Percentiles rank a stretch among this genome's conserved stretches.
Evolutionary conservation across 345 rosid species (phyloP).

Genomic region (Rhodomyrtus tomentosa): DNA sequence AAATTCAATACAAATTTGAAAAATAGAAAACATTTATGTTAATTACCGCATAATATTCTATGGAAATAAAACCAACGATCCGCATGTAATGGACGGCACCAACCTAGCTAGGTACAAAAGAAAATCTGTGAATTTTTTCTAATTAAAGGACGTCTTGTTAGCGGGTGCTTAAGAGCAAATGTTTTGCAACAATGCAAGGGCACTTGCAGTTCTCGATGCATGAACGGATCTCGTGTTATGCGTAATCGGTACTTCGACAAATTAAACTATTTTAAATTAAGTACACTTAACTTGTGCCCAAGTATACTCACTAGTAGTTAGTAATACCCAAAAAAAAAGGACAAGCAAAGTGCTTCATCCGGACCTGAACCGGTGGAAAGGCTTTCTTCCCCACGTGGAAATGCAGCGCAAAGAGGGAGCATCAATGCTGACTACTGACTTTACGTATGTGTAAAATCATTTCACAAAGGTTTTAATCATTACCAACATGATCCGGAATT

Average conservation of each 20-base stretch:
- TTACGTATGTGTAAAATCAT: not conserved
- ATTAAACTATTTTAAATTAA: not conserved
- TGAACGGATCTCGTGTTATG: not conserved
- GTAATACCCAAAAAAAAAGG: not conserved
- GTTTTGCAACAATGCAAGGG: not conserved
- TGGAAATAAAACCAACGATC: not conserved
- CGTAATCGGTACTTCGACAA: not conserved
- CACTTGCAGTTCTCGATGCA: not conserved
- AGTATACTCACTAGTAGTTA: not conserved
- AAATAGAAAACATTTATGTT: not conserved
- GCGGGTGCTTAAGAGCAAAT: not conserved
- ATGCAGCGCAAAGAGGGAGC: not conserved
- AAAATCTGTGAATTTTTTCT: not conserved
- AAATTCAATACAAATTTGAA: too few relatives aligned
- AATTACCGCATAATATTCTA: not conserved
- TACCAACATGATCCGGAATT: not conserved
- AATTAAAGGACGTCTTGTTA: not conserved
- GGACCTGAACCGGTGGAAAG: not conserved
- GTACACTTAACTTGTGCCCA: not conserved
- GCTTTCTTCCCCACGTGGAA: not conserved
- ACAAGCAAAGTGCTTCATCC: not conserved
- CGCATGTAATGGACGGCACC: not conserved
- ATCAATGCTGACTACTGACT: not conserved
- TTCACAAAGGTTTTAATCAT: not conserved
- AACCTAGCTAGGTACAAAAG: not conserved